Percentiles rank a stretch among this genome's conserved stretches.
Conservation (phyloP, 78 protist genomes). For the Polysphondylium violaceum region DNA sequence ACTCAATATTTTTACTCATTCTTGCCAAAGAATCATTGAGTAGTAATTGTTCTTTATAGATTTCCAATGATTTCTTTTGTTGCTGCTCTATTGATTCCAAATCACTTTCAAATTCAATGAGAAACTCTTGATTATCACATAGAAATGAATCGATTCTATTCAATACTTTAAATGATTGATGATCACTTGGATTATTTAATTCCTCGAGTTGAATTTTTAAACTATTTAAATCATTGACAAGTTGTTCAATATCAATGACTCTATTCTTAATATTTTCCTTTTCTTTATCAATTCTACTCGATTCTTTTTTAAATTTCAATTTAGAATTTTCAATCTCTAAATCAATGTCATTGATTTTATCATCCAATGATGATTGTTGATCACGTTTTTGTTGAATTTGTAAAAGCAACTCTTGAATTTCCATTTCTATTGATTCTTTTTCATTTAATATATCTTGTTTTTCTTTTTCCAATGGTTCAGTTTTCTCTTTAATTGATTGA, state of each 20-base stretch:
- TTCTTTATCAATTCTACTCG: slow-evolving; percentile 13
- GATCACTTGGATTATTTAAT: slow-evolving; percentile 33
- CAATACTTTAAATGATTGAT: slow-evolving; percentile 29
- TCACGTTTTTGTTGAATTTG: slow-evolving; percentile 12
- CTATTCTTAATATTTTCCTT: not conserved
- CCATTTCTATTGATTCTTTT: not conserved
- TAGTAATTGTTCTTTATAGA: not conserved
- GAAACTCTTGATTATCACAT: not conserved
- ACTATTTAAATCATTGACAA: not conserved
- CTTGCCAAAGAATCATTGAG: not conserved
- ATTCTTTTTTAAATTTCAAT: slow-evolving; percentile 31
- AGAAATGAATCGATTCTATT: not conserved
- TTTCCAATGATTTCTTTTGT: not conserved
- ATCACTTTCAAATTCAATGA: not conserved
- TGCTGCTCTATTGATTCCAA: not conserved
- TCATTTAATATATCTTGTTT: not conserved
- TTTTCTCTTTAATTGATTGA: not conserved
- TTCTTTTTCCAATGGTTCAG: not conserved
- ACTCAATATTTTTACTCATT: not conserved
- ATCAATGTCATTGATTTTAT: not conserved
- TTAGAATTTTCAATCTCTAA: not conserved
- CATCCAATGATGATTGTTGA: not conserved
- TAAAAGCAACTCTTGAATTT: slow-evolving; percentile 18
- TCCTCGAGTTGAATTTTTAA: not conserved
- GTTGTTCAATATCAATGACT: not conserved